These are phyloP conservation scores for Nicotiana knightiana DNA, from an alignment of 257 asterid genomes.

Conservation along the genomic window DNA sequence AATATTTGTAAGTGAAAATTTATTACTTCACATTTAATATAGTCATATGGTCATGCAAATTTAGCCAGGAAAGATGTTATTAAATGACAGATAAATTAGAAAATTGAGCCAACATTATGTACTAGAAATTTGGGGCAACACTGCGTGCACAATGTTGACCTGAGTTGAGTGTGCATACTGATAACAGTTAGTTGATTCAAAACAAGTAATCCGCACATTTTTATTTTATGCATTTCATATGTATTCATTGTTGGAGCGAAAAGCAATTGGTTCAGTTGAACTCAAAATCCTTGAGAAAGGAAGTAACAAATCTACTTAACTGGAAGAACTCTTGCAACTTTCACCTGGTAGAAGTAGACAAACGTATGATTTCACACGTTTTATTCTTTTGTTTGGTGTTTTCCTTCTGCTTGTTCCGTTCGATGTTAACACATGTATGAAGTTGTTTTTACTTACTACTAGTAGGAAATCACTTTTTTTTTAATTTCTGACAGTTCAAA, in stretches of 20 bases:
- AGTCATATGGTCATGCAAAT: neutral
- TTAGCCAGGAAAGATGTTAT: neutral
- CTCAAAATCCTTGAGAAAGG: too few species aligned
- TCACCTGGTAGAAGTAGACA: neutral
- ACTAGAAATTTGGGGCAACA: neutral
- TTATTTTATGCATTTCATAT: too few species aligned
- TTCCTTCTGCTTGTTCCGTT: neutral
- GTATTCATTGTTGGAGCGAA: too few species aligned
- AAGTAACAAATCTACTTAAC: neutral
- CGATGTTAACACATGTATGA: neutral
- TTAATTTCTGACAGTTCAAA: neutral
- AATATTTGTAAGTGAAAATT: neutral
- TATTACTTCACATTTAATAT: neutral
- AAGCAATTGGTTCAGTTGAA: too few species aligned
- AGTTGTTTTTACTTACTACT: neutral
- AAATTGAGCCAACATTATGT: too few species aligned
- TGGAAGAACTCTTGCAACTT: neutral
- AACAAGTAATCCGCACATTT: too few species aligned
- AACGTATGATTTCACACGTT: neutral
- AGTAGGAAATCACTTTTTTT: neutral
- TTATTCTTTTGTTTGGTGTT: neutral
- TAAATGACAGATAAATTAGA: too few species aligned
- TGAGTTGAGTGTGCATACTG: too few species aligned
- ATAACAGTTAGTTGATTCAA: too few species aligned
- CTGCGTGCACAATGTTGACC: neutral